Conservation (phyloP, 768 basidiomycete genomes). For the Cystofilobasidium macerans region DNA sequence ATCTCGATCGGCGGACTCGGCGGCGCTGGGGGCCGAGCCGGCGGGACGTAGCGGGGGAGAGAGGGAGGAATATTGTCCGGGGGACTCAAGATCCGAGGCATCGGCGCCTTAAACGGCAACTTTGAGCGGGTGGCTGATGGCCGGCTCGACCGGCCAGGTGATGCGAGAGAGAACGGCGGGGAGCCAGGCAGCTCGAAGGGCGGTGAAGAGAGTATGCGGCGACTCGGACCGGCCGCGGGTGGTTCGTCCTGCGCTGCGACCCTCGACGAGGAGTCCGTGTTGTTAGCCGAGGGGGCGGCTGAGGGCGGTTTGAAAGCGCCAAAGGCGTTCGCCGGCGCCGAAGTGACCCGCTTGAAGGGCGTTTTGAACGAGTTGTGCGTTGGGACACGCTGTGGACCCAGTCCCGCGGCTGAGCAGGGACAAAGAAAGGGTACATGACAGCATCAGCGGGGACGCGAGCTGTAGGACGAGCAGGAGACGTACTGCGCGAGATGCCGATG, state of each 20-base stretch:
- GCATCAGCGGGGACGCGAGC: background rate
- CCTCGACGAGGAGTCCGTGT: background rate
- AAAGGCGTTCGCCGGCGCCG: background rate
- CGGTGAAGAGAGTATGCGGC: background rate
- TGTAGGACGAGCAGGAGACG: background rate
- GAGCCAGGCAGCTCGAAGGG: background rate
- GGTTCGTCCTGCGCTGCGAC: background rate
- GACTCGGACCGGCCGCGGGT: background rate
- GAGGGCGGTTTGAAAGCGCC: background rate
- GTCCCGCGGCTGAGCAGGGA: background rate
- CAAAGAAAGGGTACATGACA: background rate
- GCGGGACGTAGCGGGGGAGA: background rate
- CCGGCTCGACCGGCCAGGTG: too few relatives aligned
- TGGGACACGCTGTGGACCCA: background rate
- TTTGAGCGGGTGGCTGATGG: background rate
- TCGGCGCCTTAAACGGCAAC: background rate
- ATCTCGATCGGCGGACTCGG: background rate
- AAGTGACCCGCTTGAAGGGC: constrained; percentile 5
- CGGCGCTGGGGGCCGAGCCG: background rate
- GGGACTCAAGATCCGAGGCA: background rate
- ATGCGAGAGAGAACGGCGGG: background rate
- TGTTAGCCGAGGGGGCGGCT: background rate
- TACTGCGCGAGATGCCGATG: background rate
- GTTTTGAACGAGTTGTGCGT: constrained; percentile 6
- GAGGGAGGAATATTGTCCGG: background rate